Conservation (phyloP, 2,329 filamentous ascomycete genomes). For the Fusarium abutilonis region DNA sequence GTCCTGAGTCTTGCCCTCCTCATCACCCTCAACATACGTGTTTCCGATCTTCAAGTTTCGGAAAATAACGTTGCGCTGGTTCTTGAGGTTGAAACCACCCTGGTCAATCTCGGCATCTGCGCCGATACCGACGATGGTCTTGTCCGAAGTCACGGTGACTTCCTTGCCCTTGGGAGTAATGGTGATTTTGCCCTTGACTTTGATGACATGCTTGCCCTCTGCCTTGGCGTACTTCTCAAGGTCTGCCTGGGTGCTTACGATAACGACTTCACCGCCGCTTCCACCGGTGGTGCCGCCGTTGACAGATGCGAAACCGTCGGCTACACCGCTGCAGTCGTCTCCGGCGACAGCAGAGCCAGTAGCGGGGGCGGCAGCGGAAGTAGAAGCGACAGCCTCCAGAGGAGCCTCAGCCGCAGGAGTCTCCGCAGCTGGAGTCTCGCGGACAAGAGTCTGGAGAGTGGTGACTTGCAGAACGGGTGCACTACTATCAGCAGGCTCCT, state of each 20-base stretch:
- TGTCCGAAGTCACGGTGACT: conserved; percentile 38
- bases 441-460: conserved; percentile 11
- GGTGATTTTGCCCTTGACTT: conserved; percentile 39
- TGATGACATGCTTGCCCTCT: conserved; percentile 40
- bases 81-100: conserved; percentile 38
- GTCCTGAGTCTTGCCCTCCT: conserved; percentile 42
- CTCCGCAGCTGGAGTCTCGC: not conserved
- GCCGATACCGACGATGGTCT: conserved; percentile 43
- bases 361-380: not conserved
- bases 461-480: not conserved
- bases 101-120: conserved; percentile 38
- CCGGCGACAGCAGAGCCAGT: not conserved
- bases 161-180: conserved; percentile 38
- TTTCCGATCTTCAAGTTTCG: conserved; percentile 41
- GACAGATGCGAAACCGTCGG: conserved; percentile 41
- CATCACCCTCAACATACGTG: conserved; percentile 30
- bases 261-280: conserved; percentile 33
- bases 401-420: not conserved
- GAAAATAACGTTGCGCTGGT: conserved; percentile 39
- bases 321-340: conserved; percentile 28
- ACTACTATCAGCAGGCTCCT: not conserved
- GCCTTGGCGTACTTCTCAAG: conserved; percentile 38
- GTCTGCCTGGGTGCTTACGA: conserved; percentile 36
- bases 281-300: conserved; percentile 43
- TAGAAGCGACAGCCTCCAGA: not conserved